Conservation (phyloP, 257 asterid species). For the Vinca minor region DNA sequence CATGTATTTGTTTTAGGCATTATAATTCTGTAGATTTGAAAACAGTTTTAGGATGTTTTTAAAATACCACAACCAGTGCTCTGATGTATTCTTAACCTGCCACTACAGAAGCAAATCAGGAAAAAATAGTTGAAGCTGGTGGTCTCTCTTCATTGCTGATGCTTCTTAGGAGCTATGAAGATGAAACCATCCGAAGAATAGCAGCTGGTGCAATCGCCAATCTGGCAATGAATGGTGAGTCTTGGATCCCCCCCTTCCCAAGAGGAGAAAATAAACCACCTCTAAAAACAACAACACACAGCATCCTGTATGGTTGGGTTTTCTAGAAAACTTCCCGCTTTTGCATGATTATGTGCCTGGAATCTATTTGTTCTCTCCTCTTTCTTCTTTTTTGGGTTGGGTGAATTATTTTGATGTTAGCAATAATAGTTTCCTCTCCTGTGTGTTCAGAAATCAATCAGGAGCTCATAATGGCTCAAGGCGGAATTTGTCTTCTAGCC, state of each 20-base stretch:
- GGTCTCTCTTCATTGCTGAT: conserved; percentile 87
- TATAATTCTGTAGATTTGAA: neutral
- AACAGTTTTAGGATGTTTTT: neutral
- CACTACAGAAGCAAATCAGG: conserved; percentile 79
- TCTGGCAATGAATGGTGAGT: conserved; percentile 94
- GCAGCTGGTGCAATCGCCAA: conserved; percentile 99
- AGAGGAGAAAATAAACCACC: too few species aligned
- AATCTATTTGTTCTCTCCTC: too few species aligned
- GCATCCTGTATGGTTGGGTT: too few species aligned
- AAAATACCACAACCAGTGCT: conserved; percentile 15
- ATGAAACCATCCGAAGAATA: conserved; percentile 93
- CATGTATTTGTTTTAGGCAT: neutral
- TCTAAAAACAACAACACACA: too few species aligned
- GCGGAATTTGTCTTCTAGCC: conserved; percentile 77
- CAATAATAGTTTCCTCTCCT: conserved; percentile 7
- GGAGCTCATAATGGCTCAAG: conserved; percentile 96
- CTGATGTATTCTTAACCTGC: conserved; percentile 22
- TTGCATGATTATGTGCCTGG: too few species aligned
- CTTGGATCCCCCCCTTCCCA: neutral
- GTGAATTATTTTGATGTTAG: conserved; percentile 8
- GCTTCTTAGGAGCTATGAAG: conserved; percentile 90
- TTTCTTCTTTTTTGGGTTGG: too few species aligned
- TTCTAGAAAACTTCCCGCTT: too few species aligned
- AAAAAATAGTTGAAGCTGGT: conserved; percentile 95
- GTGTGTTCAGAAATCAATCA: conserved; percentile 72